Evolutionary conservation across 352 stramenopile genomes (phyloP), one percentile per base, ranked within the genome.

Genomic region (Pythium periplocum): DNA sequence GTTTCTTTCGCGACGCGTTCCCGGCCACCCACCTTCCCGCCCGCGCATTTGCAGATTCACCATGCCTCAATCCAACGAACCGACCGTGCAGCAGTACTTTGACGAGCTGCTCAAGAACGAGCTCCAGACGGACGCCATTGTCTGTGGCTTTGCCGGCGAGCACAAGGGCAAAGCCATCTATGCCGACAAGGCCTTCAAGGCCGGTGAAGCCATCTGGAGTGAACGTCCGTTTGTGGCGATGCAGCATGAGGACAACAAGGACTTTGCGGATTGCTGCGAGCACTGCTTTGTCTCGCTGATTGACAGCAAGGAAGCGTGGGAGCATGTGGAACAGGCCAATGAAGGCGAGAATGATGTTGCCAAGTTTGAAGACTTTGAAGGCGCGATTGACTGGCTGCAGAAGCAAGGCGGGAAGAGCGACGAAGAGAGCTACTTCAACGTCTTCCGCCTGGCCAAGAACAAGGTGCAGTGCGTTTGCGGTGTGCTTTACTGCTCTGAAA

Each of bases 401-500:
- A 26, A 26, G 58, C 72, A 33, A 71, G 69, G 30, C 55, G 47
- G 34, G 45, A 40, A 30, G 48, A 53, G 0, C 53, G 62, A n/a
- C 53, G 87, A 32, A 67, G 86, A 37, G 57, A 73, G 5, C 67
- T 75, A 3, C 55, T 88, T 0, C 12, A 56, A 11, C 47, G 62
- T 17, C 56, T 86, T 26, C 42, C 69, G 0, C 74, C 87, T 36
- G 69, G 74, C 9, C 69, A 64, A 5, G 61, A 68, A 34, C 68
- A 66, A 39, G 4, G 66, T 70, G 9, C 63, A 42, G 8, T 87
- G 81, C 51, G 41, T 57, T 37, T 96, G 87, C 45, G 86, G 87
- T 4, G 84, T 93, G 17, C 36, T 83, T 6, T 96, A 96, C 58
- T 96, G 87, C 77, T 95, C 85, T 4, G 77, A 78, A 44, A 55